A percentile compares a stretch with the other conserved stretches of the same genome.
These are phyloP conservation scores for Microstegium vimineum DNA, from an alignment of 176 grass and related monocot genomes.

Conservation along the genomic window DNA sequence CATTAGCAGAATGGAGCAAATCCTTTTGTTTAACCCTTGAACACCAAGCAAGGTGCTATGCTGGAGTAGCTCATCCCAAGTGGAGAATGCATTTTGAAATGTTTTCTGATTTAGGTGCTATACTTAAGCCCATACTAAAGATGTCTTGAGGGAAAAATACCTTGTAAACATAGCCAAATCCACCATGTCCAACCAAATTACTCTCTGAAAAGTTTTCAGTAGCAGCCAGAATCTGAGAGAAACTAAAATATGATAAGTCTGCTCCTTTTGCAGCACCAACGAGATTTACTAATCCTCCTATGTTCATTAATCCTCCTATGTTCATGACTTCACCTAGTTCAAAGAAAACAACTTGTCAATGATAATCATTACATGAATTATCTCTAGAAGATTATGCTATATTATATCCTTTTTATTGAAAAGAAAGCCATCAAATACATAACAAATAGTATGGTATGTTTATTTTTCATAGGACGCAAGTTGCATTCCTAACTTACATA, in stretches of 20 bases:
- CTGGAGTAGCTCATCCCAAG: neutral
- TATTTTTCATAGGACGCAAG: neutral
- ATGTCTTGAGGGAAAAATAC: neutral
- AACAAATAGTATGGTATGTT: neutral
- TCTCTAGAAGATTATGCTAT: neutral
- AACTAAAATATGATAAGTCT: neutral
- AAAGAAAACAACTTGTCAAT: neutral
- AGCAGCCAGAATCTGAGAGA: slow-evolving; percentile 12
- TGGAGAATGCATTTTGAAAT: neutral
- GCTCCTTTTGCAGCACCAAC: neutral
- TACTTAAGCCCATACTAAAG: neutral
- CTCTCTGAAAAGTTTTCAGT: slow-evolving; percentile 10
- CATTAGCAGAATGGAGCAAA: neutral
- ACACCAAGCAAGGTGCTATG: neutral
- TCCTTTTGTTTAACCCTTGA: neutral
- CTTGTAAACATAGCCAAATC: slow-evolving; percentile 32
- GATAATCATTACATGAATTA: neutral
- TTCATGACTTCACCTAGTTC: slow-evolving; percentile 11
- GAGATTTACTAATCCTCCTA: neutral
- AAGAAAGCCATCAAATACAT: neutral
- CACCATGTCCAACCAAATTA: slow-evolving; percentile 17
- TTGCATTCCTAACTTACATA: neutral
- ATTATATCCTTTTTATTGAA: neutral
- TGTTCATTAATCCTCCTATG: neutral
- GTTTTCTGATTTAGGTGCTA: too few relatives aligned